These are phyloP conservation scores for Skeletonema menzelii DNA, from an alignment of 108 stramenopile species.

Conservation along the genomic window DNA sequence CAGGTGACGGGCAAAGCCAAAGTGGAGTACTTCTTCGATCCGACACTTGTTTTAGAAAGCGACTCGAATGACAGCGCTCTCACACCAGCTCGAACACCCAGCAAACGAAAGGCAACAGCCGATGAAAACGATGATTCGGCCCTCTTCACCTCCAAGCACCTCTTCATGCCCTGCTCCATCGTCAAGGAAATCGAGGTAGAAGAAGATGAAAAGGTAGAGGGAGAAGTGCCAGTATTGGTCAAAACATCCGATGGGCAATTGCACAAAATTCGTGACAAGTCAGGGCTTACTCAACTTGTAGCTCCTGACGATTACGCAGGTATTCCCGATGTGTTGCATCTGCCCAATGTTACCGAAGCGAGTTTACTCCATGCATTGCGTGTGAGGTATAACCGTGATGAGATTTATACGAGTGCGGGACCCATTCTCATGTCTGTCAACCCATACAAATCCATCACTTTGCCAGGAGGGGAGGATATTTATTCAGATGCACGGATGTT, in stretches of 20 bases:
- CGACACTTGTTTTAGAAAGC: constrained; percentile 54
- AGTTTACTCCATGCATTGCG: constrained; percentile 86
- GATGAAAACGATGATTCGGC: constrained; percentile 20
- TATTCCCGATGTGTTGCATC: constrained; percentile 77
- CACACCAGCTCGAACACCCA: constrained; percentile 36
- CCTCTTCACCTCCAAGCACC: constrained; percentile 60
- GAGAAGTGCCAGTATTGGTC: constrained; percentile 66
- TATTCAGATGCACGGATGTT: constrained; percentile 78
- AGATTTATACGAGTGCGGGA: constrained; percentile 95
- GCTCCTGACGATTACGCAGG: constrained; percentile 77
- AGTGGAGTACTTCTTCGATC: constrained; percentile 88
- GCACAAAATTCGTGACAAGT: constrained; percentile 70
- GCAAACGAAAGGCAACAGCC: not conserved
- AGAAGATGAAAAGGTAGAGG: constrained; percentile 11
- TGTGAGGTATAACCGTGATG: constrained; percentile 81
- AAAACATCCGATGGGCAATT: constrained; percentile 84
- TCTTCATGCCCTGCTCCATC: constrained; percentile 81
- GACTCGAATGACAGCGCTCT: constrained; percentile 16
- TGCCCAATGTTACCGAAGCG: constrained; percentile 83
- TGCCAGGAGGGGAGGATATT: constrained; percentile 53
- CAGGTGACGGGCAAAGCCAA: constrained; percentile 87
- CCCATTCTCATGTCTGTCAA: constrained; percentile 95
- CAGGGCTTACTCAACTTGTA: constrained; percentile 56
- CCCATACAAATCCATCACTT: constrained; percentile 84
- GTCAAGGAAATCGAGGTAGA: constrained; percentile 67